Evolutionary conservation across 352 stramenopile species (phyloP).

Genomic region (Phytophthora macrochlamydospora): DNA sequence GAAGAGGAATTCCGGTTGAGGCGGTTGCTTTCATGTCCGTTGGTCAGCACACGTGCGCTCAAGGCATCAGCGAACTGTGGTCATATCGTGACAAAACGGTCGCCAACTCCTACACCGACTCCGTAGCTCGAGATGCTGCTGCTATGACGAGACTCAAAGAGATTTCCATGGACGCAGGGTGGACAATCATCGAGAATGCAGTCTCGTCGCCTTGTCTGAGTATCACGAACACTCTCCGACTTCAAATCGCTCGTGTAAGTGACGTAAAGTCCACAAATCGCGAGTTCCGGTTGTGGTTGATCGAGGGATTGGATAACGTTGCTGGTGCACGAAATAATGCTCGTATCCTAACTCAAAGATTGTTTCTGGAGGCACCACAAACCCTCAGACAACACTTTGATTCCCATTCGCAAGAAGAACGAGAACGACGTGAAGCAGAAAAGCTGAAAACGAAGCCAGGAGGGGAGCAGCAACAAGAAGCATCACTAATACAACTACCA

Average conservation of each 20-base stretch:
- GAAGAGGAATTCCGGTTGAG: constrained; percentile 15
- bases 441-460: constrained; percentile 14
- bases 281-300: constrained; percentile 43
- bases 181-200: constrained; percentile 39
- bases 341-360: constrained; percentile 21
- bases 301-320: constrained; percentile 18
- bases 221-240: constrained; percentile 33
- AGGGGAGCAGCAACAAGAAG: constrained; percentile 12
- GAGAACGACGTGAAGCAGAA: constrained; percentile 18
- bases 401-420: constrained; percentile 17
- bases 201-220: constrained; percentile 12
- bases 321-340: background rate
- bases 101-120: constrained; percentile 1
- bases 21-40: constrained; percentile 21
- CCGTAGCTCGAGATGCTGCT: constrained; percentile 8
- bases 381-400: constrained; percentile 35
- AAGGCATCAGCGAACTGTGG: constrained; percentile 6
- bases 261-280: constrained; percentile 33
- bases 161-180: constrained; percentile 26
- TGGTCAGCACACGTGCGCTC: background rate
- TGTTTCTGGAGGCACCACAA: constrained; percentile 40
- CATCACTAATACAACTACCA: constrained; percentile 5
- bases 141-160: constrained; percentile 35
- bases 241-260: constrained; percentile 32
- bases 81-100: constrained; percentile 15